phyloP scores from a whole-genome alignment of 1,139 yeast genomes.

The Candida sp. region DNA sequence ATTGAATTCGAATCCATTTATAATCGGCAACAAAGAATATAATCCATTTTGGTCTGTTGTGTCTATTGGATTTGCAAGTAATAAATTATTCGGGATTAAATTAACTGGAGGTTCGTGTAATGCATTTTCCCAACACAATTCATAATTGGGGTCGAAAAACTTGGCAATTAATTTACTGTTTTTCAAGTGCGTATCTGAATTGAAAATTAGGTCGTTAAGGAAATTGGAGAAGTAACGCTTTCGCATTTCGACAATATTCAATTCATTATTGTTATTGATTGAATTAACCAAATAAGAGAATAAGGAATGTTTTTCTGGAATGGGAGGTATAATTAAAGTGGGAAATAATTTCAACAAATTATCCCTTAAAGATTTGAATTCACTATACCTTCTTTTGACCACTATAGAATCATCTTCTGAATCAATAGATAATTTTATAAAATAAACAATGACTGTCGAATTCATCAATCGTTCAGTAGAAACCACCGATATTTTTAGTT shows the following conservation, averaged over 20 bases:
- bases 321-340: slow-evolving; percentile 52
- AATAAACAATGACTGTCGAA: slow-evolving; percentile 39
- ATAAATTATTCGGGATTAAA: slow-evolving; percentile 34
- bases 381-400: slow-evolving; percentile 52
- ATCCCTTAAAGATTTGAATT: slow-evolving; percentile 50
- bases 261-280: slow-evolving; percentile 34
- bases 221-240: slow-evolving; percentile 37
- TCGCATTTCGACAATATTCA: slow-evolving; percentile 39
- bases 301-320: slow-evolving; percentile 59
- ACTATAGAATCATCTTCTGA: slow-evolving; percentile 17
- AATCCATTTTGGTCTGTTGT: slow-evolving; percentile 47
- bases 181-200: slow-evolving; percentile 20
- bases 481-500: slow-evolving; percentile 27
- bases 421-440: slow-evolving; percentile 24
- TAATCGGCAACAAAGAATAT: slow-evolving; percentile 37
- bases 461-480: slow-evolving; percentile 36
- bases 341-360: slow-evolving; percentile 45
- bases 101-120: slow-evolving; percentile 45
- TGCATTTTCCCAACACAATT: slow-evolving; percentile 46
- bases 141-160: slow-evolving; percentile 48
- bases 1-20: slow-evolving; percentile 33
- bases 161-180: slow-evolving; percentile 35
- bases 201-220: slow-evolving; percentile 32
- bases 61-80: slow-evolving; percentile 43
- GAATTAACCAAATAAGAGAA: slow-evolving; percentile 39